Percentiles rank a stretch among this genome's conserved stretches.
Evolutionary conservation across 176 grass and related monocot genomes (phyloP).

Genomic region (Avena sativa): DNA sequence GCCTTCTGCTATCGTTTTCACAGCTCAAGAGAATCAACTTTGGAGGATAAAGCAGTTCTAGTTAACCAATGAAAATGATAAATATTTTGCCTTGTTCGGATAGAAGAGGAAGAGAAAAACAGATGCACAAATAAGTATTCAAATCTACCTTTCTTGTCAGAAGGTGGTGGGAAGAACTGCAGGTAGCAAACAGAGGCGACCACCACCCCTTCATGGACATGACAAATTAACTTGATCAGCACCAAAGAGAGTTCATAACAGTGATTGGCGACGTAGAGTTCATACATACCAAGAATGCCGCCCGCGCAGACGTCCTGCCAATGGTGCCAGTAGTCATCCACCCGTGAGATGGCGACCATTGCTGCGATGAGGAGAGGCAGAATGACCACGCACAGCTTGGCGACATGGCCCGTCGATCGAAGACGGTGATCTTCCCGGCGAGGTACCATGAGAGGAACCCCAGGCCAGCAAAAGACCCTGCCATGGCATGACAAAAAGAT

Average conservation of each 20-base stretch:
- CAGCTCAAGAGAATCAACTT: no score
- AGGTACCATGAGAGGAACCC: conserved; percentile 75
- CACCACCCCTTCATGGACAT: conserved; percentile 37
- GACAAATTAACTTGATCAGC: not conserved
- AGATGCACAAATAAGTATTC: not conserved
- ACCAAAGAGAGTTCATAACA: not conserved
- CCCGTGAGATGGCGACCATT: conserved; percentile 59
- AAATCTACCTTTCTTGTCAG: conserved; percentile 41
- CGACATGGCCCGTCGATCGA: conserved; percentile 65
- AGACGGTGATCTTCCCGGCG: conserved; percentile 62
- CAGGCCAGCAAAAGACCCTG: conserved; percentile 79
- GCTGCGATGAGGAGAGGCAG: conserved; percentile 59
- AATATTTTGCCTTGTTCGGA: no score
- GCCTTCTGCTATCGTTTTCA: no score
- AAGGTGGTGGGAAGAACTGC: conserved; percentile 62
- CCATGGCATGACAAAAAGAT: not conserved
- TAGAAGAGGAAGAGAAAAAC: no score
- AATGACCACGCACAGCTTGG: conserved; percentile 70
- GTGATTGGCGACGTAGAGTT: not conserved
- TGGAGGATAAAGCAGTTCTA: no score
- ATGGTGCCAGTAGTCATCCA: conserved; percentile 86
- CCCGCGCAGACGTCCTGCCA: conserved; percentile 71
- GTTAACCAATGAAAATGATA: no score
- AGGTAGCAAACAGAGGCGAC: conserved; percentile 57
- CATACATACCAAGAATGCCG: conserved; percentile 52